Conservation (phyloP, 495 filamentous ascomycete species). For the Aspergillus cavernicola region DNA sequence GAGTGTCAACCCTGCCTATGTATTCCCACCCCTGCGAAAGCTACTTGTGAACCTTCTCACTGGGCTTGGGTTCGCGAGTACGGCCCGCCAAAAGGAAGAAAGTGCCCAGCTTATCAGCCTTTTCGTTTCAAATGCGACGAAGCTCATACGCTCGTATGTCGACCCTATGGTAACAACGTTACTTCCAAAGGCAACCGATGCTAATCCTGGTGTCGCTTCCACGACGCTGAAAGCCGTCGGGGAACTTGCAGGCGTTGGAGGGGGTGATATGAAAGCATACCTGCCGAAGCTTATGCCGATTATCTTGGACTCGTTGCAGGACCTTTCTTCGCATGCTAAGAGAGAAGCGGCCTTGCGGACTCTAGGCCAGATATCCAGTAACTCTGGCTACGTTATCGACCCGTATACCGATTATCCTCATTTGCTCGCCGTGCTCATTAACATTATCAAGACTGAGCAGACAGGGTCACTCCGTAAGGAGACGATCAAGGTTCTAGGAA, state of each 20-base stretch:
- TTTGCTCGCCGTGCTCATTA: slow-evolving; percentile 84
- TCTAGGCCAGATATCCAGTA: slow-evolving; percentile 86
- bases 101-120: slow-evolving; percentile 89
- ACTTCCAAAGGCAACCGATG: slow-evolving; percentile 80
- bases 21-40: slow-evolving; percentile 91
- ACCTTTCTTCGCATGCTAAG: slow-evolving; percentile 82
- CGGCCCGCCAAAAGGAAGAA: slow-evolving; percentile 89
- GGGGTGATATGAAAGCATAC: slow-evolving; percentile 83
- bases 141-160: slow-evolving; percentile 89
- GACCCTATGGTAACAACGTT: slow-evolving; percentile 90
- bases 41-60: slow-evolving; percentile 93
- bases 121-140: slow-evolving; percentile 84
- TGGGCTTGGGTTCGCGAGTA: slow-evolving; percentile 93
- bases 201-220: slow-evolving; percentile 80
- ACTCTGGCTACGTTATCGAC: slow-evolving; percentile 95
- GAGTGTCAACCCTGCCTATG: slow-evolving; percentile 89
- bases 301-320: slow-evolving; percentile 87
- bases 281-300: slow-evolving; percentile 89
- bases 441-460: slow-evolving; percentile 86
- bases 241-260: slow-evolving; percentile 88
- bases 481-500: slow-evolving; percentile 93
- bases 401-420: slow-evolving; percentile 94
- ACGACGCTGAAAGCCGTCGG: slow-evolving; percentile 92
- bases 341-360: slow-evolving; percentile 88
- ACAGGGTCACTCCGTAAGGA: slow-evolving; percentile 82